These are phyloP conservation scores for Ramalina peruviana DNA, from an alignment of 495 filamentous ascomycete species.

Conservation along the genomic window DNA sequence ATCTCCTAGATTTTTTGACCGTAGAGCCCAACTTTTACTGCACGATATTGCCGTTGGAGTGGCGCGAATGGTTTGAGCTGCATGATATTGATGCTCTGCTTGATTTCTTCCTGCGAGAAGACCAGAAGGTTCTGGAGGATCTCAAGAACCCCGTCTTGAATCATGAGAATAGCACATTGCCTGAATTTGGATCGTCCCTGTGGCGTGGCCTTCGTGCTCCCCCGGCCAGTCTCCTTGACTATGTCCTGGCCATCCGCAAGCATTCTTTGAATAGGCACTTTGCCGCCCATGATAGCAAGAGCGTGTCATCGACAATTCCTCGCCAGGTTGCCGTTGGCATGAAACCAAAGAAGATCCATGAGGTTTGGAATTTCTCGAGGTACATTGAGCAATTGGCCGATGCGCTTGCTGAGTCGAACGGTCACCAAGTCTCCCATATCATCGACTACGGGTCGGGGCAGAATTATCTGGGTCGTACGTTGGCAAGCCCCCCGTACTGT, in stretches of 20 bases:
- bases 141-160: constrained; percentile 3
- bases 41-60: constrained; percentile 57
- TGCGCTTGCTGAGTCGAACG: constrained; percentile 39
- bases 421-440: constrained; percentile 60
- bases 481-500: constrained; percentile 75
- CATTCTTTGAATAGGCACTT: constrained; percentile 56
- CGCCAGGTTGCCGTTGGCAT: constrained; percentile 71
- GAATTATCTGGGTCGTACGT: constrained; percentile 80
- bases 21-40: constrained; percentile 66
- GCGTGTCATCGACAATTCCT: constrained; percentile 30
- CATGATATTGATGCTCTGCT: constrained; percentile 60
- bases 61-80: constrained; percentile 61
- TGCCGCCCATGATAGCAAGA: constrained; percentile 10
- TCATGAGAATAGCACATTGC: neutral
- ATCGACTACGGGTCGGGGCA: constrained; percentile 94
- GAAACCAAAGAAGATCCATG: constrained; percentile 92
- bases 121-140: constrained; percentile 48
- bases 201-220: constrained; percentile 43
- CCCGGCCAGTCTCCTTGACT: constrained; percentile 54
- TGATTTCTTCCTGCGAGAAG: constrained; percentile 63
- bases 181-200: neutral
- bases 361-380: constrained; percentile 53
- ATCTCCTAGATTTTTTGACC: constrained; percentile 95
- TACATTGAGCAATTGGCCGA: constrained; percentile 42
- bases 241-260: constrained; percentile 58